Evolutionary conservation across 2,329 filamentous ascomycete genomes (phyloP), one percentile per base, ranked within the genome.

Genomic region (Tolypocladium album): DNA sequence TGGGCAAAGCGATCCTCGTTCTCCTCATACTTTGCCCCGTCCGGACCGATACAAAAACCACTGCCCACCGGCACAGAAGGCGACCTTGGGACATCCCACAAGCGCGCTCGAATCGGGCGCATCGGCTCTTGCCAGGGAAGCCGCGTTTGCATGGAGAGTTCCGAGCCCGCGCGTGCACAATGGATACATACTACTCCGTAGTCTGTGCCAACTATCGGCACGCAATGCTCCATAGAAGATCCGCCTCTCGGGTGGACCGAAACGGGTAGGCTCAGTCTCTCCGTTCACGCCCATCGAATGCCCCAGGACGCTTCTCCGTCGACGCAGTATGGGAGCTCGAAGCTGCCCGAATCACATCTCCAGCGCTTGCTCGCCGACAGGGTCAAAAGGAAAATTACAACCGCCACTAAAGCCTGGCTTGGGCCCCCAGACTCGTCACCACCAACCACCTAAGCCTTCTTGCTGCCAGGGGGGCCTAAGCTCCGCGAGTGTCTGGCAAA

Each of bases 401-500:
- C 55, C 27, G 58, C 60, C 56, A 57, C 58, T 47, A 38, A 60
- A 59, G 45, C 58, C 59, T 61, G 57, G 58, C 60, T 59, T 63
- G 60, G 61, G 59, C 59, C 64, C 53, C 58, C 59, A 45, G 47
- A 27, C 55, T 59, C 55, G 60, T 58, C 59, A 57, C 60, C 62
- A 63, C 58, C 64, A 63, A 63, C 62, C 61, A 61, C 58, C 58
- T 34, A 40, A 60, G 59, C 62, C 62, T 60, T 62, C 62, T 59
- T 58, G 61, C 56, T 59, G 56, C 62, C 58, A 59, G 52, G 39
- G 39, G 38, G 63, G 61, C 59, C 52, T 58, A 62, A 64, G 63
- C 59, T 62, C 63, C 59, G 57, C 59, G 59, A 63, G 61, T 31
- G 60, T 62, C 60, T 65, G 57, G 60, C 63, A 62, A 62, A 56